Percentiles rank a stretch among this genome's conserved stretches.
phyloP scores from a whole-genome alignment of 805 yeast species.

The Lipomyces yamanashiensis region DNA sequence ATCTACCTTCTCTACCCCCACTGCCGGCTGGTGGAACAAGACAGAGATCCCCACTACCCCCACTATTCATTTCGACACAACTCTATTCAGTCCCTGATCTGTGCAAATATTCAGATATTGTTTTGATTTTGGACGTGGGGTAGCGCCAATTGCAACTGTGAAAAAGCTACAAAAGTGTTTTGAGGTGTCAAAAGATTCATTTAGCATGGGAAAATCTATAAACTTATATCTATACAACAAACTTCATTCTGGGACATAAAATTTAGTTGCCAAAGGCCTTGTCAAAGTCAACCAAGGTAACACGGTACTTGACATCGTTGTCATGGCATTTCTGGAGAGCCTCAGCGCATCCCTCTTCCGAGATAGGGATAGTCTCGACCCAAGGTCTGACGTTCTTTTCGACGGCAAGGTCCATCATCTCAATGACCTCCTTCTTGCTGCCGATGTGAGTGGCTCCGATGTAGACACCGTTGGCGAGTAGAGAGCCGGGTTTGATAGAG shows the following conservation, averaged over 20 bases:
- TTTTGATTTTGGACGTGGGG: no score
- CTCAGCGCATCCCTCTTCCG: constrained; percentile 44
- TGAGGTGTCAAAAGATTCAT: not conserved
- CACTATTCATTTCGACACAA: no score
- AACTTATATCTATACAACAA: not conserved
- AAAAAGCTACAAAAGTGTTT: no score
- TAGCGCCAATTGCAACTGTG: no score
- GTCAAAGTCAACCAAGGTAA: constrained; percentile 52
- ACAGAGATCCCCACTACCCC: no score
- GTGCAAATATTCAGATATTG: no score
- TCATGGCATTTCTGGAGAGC: constrained; percentile 47
- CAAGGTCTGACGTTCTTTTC: constrained; percentile 47
- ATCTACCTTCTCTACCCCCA: no score
- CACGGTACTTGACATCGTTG: constrained; percentile 50
- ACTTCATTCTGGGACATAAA: not conserved
- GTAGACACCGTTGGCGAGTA: constrained; percentile 46
- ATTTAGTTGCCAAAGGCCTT: constrained; percentile 45
- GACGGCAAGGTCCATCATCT: constrained; percentile 67
- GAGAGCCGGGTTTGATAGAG: constrained; percentile 26
- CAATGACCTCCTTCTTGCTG: constrained; percentile 66
- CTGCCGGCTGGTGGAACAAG: no score
- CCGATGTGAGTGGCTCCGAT: constrained; percentile 67
- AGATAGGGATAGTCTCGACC: constrained; percentile 47
- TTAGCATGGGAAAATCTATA: not conserved
- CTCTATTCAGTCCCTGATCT: no score